phyloP scores from a whole-genome alignment of 2,329 filamentous ascomycete genomes.

The Escovopsis sp. region DNA sequence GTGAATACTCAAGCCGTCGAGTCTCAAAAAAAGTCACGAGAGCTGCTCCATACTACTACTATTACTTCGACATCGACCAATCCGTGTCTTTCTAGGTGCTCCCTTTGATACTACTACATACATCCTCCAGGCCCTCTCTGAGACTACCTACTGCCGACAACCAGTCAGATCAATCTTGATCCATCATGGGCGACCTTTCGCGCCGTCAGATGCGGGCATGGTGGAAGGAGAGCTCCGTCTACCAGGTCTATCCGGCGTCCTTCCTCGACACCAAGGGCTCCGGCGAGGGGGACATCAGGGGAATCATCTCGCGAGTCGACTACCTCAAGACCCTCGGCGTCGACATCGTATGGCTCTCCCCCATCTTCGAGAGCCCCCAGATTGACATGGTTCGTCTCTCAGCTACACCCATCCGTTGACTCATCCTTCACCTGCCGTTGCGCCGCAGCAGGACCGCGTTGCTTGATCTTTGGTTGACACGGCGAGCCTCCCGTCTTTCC shows the following conservation, averaged over 20 bases:
- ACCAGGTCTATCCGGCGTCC: slow-evolving; percentile 48
- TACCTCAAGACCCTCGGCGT: slow-evolving; percentile 41
- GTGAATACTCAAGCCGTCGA: too few relatives aligned
- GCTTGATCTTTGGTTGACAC: too few relatives aligned
- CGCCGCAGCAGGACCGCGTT: too few relatives aligned
- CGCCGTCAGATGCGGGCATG: slow-evolving; percentile 22
- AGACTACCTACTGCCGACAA: too few relatives aligned
- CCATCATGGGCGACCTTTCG: slow-evolving; percentile 11
- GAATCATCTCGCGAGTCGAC: slow-evolving; percentile 41
- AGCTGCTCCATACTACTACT: too few relatives aligned
- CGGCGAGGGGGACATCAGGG: slow-evolving; percentile 41
- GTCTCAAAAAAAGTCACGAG: too few relatives aligned
- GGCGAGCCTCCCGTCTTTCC: neutral
- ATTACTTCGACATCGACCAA: too few relatives aligned
- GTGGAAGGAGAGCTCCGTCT: slow-evolving; percentile 48
- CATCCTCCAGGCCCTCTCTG: too few relatives aligned
- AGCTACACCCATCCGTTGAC: neutral
- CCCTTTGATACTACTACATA: too few relatives aligned
- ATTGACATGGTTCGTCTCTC: slow-evolving; percentile 40
- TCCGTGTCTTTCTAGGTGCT: too few relatives aligned
- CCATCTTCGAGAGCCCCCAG: slow-evolving; percentile 38
- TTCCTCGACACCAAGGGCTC: slow-evolving; percentile 44
- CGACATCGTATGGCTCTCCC: slow-evolving; percentile 42
- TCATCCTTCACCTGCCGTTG: too few relatives aligned
- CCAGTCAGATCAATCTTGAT: neutral